These are phyloP conservation scores for Alternaria angustiovoidea DNA, from an alignment of 2,329 filamentous ascomycete genomes.

Conservation along the genomic window DNA sequence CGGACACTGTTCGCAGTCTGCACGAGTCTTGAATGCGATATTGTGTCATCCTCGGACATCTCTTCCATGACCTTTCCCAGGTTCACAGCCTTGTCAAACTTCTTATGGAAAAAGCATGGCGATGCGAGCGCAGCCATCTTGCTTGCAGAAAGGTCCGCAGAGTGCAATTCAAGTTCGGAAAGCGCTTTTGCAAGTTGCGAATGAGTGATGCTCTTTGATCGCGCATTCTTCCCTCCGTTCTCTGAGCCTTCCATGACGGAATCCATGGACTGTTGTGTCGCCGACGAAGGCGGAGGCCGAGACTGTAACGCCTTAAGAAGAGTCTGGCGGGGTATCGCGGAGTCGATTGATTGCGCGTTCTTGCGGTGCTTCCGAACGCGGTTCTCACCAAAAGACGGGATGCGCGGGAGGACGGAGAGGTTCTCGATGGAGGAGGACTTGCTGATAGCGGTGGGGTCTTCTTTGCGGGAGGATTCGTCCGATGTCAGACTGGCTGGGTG, in stretches of 20 bases:
- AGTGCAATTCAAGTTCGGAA: conserved; percentile 59
- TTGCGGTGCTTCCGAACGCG: conserved; percentile 50
- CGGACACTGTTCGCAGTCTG: conserved; percentile 95
- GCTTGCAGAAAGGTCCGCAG: conserved; percentile 52
- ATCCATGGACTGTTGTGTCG: conserved; percentile 67
- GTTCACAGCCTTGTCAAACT: conserved; percentile 95
- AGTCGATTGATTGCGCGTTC: conserved; percentile 65
- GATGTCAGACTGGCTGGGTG: conserved; percentile 27
- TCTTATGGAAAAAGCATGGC: conserved; percentile 96
- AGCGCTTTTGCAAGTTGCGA: conserved; percentile 70
- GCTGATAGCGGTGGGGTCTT: conserved; percentile 33
- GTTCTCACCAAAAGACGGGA: conserved; percentile 49
- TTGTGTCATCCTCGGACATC: conserved; percentile 84
- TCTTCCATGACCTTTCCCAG: conserved; percentile 95
- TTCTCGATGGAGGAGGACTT: conserved; percentile 48
- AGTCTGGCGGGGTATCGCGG: conserved; percentile 75
- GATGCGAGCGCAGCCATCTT: conserved; percentile 78
- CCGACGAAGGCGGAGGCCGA: conserved; percentile 57
- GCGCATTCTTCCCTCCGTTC: conserved; percentile 32
- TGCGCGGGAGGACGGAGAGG: conserved; percentile 42
- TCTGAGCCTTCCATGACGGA: conserved; percentile 61
- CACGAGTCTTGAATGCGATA: conserved; percentile 92
- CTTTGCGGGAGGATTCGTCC: conserved; percentile 39
- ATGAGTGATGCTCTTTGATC: conserved; percentile 43
- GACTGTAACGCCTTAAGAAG: conserved; percentile 84